These are phyloP conservation scores for Penicillium nucicola DNA, from an alignment of 495 filamentous ascomycete genomes.

Conservation along the genomic window DNA sequence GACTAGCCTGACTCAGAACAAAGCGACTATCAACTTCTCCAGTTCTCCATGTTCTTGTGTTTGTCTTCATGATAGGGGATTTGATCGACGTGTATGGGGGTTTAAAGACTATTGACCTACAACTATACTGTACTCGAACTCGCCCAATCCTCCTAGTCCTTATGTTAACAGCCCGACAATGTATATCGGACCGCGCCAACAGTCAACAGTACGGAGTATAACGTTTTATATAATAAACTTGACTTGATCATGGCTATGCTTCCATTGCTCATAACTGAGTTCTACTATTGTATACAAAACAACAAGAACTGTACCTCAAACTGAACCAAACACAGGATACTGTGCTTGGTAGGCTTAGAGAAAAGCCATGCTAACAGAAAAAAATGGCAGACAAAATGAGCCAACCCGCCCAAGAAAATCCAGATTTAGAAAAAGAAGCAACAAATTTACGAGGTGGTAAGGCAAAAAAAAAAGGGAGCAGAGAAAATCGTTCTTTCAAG, in stretches of 20 bases:
- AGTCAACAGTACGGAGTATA: too few species aligned
- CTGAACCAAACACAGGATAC: background rate
- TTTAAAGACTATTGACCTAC: too few species aligned
- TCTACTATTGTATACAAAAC: too few species aligned
- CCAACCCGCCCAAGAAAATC: background rate
- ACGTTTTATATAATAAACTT: too few species aligned
- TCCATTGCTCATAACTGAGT: too few species aligned
- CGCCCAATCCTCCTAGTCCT: too few species aligned
- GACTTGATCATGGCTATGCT: too few species aligned
- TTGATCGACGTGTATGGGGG: too few species aligned
- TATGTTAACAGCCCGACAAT: too few species aligned
- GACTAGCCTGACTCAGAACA: constrained; percentile 16
- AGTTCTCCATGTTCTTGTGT: background rate
- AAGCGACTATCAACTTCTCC: constrained; percentile 1
- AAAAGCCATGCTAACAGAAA: background rate
- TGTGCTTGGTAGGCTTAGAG: background rate
- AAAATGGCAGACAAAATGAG: background rate
- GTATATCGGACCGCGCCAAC: too few species aligned
- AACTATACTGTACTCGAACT: too few species aligned
- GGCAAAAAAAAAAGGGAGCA: constrained; percentile 15
- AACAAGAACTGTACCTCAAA: background rate
- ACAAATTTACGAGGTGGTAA: constrained; percentile 1
- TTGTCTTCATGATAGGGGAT: too few species aligned
- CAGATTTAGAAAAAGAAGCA: background rate
- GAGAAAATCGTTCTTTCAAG: constrained; percentile 36